Conservation (phyloP, 164 flowering plant species). For the Magnolia sinica region DNA sequence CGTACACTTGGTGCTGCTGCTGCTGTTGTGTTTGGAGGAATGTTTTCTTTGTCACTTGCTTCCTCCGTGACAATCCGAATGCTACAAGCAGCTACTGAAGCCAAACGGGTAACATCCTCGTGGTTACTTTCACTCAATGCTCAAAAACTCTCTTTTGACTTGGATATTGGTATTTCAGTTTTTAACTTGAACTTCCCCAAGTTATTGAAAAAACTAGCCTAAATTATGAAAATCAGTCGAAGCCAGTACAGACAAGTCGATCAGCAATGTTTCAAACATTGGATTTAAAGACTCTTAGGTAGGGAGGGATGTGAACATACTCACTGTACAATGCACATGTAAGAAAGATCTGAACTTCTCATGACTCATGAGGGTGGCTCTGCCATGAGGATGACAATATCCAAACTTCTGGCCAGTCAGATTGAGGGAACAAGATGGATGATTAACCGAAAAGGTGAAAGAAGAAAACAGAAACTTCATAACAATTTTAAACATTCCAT, state of each 20-base stretch:
- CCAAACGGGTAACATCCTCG: slow-evolving; percentile 26
- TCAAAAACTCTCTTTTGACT: not conserved
- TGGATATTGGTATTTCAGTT: not conserved
- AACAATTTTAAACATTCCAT: not conserved
- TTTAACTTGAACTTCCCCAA: not conserved
- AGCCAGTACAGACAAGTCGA: not conserved
- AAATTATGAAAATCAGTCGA: not conserved
- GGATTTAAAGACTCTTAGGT: not conserved
- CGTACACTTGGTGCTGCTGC: slow-evolving; percentile 24
- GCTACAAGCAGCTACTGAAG: slow-evolving; percentile 24
- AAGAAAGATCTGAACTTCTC: not conserved
- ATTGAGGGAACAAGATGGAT: not conserved
- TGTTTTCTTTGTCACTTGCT: slow-evolving; percentile 31
- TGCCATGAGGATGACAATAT: not conserved
- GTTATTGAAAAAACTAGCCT: not conserved
- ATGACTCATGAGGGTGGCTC: not conserved
- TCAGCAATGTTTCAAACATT: not conserved
- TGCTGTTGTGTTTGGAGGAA: slow-evolving; percentile 30
- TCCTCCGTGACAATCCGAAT: slow-evolving; percentile 28
- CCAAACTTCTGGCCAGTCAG: not conserved
- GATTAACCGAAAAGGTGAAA: not conserved
- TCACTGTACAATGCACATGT: not conserved
- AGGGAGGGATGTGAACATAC: not conserved
- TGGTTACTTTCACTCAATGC: not conserved
- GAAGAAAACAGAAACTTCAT: not conserved